These are phyloP conservation scores for Flaveria sonorensis DNA, from an alignment of 129 eudicot species.

Conservation along the genomic window DNA sequence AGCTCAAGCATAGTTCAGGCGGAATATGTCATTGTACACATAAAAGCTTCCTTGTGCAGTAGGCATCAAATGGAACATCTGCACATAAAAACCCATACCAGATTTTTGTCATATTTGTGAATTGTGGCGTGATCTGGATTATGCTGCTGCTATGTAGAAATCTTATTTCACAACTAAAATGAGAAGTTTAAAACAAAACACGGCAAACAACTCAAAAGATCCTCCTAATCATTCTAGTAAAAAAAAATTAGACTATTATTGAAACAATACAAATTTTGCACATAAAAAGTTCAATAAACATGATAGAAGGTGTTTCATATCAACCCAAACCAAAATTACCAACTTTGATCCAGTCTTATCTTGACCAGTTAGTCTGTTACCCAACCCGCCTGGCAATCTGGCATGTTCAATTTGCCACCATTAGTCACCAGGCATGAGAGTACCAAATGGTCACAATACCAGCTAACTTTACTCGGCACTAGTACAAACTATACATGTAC, in stretches of 20 bases:
- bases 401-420: neutral
- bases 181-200: neutral
- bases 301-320: neutral
- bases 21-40: conserved; percentile 66
- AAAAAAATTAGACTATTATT: neutral
- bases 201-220: neutral
- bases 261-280: neutral
- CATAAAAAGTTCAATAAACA: neutral
- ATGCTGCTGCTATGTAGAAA: neutral
- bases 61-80: conserved; percentile 89
- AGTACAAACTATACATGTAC: neutral
- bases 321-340: neutral
- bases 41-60: conserved; percentile 80
- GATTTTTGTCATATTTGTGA: neutral
- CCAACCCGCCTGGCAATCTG: neutral
- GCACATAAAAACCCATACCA: conserved; percentile 22
- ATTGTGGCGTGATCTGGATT: neutral
- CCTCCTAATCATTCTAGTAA: neutral
- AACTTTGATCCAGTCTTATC: neutral
- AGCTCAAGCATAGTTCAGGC: conserved; percentile 58
- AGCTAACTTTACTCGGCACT: neutral
- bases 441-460: conserved; percentile 1
- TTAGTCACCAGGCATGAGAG: neutral
- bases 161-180: neutral
- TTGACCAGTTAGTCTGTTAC: neutral